A percentile compares a stretch with the other conserved stretches of the same genome.
phyloP scores from a whole-genome alignment of 345 rosid genomes.

The Hirschfeldia incana region DNA sequence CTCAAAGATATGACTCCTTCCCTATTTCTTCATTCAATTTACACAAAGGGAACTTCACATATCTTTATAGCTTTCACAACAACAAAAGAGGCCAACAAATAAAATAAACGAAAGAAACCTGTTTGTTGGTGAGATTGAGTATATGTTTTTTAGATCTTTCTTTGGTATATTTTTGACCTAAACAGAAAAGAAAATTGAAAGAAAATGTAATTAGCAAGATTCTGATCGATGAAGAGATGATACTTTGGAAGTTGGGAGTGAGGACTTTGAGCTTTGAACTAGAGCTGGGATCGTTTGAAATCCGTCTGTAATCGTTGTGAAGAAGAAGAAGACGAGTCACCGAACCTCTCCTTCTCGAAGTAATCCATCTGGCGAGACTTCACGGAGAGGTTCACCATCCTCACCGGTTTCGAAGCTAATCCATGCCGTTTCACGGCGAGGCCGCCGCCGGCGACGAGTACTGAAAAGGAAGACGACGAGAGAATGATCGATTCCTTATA shows the following conservation, averaged over 20 bases:
- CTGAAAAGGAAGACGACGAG: conserved; percentile 31
- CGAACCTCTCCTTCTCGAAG: conserved; percentile 48
- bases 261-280: conserved; percentile 66
- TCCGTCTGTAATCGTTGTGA: too few species aligned
- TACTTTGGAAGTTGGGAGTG: conserved; percentile 63
- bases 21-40: conserved; percentile 43
- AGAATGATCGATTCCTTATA: conserved; percentile 8
- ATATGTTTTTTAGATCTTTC: conserved; percentile 22
- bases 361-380: conserved; percentile 65
- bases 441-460: conserved; percentile 9
- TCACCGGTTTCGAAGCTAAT: conserved; percentile 36
- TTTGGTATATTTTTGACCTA: conserved; percentile 77
- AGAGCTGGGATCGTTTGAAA: conserved; percentile 64
- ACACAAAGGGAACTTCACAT: not conserved
- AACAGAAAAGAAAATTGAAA: not conserved
- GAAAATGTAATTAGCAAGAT: not conserved
- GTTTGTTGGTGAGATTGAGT: conserved; percentile 65
- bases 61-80: not conserved
- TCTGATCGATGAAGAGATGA: not conserved
- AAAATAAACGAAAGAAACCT: conserved; percentile 48
- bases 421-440: conserved; percentile 28
- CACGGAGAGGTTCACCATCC: conserved; percentile 42
- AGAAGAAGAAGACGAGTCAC: conserved; percentile 41
- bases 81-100: not conserved
- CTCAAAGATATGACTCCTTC: conserved; percentile 73